A percentile compares a stretch with the other conserved stretches of the same genome.
Conservation (phyloP, 495 filamentous ascomycete genomes). For the Penicillium paxilli region DNA sequence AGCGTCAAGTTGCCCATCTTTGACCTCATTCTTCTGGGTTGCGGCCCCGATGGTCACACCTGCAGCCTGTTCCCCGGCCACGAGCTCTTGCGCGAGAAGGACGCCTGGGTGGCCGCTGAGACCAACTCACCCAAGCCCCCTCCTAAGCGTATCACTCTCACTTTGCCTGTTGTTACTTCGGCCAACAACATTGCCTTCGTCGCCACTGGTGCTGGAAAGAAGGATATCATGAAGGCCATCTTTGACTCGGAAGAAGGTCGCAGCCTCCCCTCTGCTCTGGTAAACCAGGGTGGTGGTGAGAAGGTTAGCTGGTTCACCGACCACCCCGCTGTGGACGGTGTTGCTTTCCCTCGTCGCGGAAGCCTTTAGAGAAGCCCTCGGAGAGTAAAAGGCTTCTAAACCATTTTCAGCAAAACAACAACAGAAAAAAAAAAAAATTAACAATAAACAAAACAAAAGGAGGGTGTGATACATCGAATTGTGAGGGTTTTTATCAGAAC, state of each 20-base stretch:
- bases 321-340: constrained; percentile 74
- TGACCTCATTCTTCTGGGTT: constrained; percentile 88
- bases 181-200: constrained; percentile 85
- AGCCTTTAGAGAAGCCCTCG: constrained; percentile 48
- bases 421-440: not conserved
- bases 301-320: constrained; percentile 96
- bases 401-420: too few species aligned
- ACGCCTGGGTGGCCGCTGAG: constrained; percentile 90
- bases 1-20: constrained; percentile 91
- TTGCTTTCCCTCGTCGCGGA: constrained; percentile 73
- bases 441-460: not conserved
- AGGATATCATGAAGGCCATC: constrained; percentile 87
- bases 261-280: constrained; percentile 77
- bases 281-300: constrained; percentile 79
- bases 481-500: not conserved
- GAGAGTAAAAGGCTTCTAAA: too few species aligned
- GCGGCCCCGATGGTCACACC: constrained; percentile 94
- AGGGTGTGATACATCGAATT: not conserved
- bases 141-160: constrained; percentile 85
- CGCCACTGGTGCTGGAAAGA: constrained; percentile 84
- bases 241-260: constrained; percentile 77
- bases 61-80: constrained; percentile 95
- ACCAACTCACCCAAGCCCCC: constrained; percentile 94
- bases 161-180: constrained; percentile 83
- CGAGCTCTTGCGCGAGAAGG: constrained; percentile 78